phyloP scores from a whole-genome alignment of 2,329 filamentous ascomycete genomes.

The Colletotrichum sp. region DNA sequence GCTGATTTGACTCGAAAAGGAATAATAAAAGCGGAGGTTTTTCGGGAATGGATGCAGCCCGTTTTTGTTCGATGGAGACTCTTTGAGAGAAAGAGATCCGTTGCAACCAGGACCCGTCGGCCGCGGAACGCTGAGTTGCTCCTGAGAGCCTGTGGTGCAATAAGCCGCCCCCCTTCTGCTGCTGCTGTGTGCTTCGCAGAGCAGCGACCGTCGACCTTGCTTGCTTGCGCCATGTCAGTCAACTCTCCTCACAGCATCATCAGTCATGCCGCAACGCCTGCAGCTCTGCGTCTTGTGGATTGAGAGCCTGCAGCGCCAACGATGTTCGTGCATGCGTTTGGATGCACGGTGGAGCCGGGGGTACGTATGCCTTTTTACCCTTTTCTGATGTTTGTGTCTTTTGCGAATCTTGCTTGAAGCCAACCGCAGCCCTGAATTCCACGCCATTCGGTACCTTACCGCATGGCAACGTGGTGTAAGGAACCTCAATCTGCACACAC shows the following conservation, averaged over 20 bases:
- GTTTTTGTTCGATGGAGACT: slow-evolving; percentile 1
- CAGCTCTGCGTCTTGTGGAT: background rate
- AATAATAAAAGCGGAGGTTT: slow-evolving; percentile 10
- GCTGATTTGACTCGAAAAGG: background rate
- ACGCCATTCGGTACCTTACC: background rate
- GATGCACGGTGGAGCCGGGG: slow-evolving; percentile 16
- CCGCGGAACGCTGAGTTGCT: background rate
- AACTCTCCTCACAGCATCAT: background rate
- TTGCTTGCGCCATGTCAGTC: background rate
- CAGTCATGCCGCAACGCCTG: background rate
- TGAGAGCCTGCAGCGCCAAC: slow-evolving; percentile 10
- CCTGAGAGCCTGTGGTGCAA: background rate
- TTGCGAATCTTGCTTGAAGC: slow-evolving; percentile 12
- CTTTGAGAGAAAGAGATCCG: background rate
- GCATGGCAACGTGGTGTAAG: slow-evolving; percentile 1
- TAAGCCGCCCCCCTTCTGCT: background rate
- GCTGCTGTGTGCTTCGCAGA: background rate
- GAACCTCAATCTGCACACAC: background rate
- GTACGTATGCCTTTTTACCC: slow-evolving; percentile 22
- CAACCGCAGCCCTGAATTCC: slow-evolving; percentile 4
- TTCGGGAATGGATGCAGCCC: slow-evolving; percentile 10
- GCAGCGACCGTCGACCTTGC: background rate
- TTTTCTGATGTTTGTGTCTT: slow-evolving; percentile 12
- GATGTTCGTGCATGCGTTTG: slow-evolving; percentile 12
- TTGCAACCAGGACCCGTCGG: background rate